Percentiles rank a stretch among this genome's conserved stretches.
phyloP scores from a whole-genome alignment of 1,139 yeast species.

The Kluyveromyces sp. region DNA sequence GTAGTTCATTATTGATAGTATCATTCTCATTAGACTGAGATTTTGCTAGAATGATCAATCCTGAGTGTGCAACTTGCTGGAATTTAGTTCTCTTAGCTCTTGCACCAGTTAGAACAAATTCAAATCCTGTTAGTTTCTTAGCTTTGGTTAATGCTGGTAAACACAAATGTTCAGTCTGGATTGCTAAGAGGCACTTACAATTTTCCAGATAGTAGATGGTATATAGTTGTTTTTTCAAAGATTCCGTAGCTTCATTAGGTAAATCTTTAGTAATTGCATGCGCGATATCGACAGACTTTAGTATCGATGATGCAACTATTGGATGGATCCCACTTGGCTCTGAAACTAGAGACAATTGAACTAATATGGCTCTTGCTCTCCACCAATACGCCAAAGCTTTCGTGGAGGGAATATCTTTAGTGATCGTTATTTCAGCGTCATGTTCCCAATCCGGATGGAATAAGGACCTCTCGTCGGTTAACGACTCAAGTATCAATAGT shows the following conservation, averaged over 20 bases:
- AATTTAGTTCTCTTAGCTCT: conserved; percentile 81
- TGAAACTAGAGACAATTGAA: conserved; percentile 51
- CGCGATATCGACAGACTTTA: conserved; percentile 22
- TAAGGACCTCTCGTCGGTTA: conserved; percentile 32
- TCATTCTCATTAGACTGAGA: conserved; percentile 26
- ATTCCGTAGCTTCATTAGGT: conserved; percentile 19
- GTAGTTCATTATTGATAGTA: conserved; percentile 28
- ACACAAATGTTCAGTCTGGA: conserved; percentile 51
- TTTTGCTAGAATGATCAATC: conserved; percentile 73
- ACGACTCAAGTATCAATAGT: conserved; percentile 43
- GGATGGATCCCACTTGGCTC: conserved; percentile 46
- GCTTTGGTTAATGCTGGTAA: conserved; percentile 47
- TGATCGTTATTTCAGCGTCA: conserved; percentile 22
- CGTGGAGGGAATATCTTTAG: conserved; percentile 24
- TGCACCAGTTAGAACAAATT: conserved; percentile 73
- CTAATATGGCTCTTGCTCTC: conserved; percentile 60
- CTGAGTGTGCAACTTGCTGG: conserved; percentile 64
- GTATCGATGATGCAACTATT: conserved; percentile 28
- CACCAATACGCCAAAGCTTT: conserved; percentile 58
- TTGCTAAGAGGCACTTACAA: conserved; percentile 55
- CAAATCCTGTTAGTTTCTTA: conserved; percentile 49
- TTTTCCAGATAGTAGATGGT: conserved; percentile 54
- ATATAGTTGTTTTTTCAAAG: conserved; percentile 33
- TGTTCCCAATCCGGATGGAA: conserved; percentile 20
- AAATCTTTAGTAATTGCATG: conserved; percentile 24